A percentile compares a stretch with the other conserved stretches of the same genome.
Conservation (phyloP, 2,329 filamentous ascomycete species). For the Pseudohalonectria lignicola region DNA sequence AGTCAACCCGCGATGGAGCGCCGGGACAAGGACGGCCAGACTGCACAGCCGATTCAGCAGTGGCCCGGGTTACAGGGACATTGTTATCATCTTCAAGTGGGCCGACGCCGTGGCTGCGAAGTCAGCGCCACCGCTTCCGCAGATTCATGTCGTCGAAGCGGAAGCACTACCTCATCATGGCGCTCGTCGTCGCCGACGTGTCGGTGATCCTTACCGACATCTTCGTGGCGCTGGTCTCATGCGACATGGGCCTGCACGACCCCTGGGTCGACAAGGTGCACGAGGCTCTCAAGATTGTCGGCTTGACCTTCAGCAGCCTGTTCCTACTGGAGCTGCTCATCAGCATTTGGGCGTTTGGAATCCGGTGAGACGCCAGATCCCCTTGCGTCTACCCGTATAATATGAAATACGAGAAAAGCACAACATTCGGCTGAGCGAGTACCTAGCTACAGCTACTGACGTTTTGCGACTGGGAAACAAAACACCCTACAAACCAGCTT, state of each 20-base stretch:
- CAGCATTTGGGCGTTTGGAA: slow-evolving; percentile 27
- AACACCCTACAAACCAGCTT: slow-evolving; percentile 27
- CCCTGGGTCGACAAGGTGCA: slow-evolving; percentile 27
- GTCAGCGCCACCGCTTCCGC: background rate
- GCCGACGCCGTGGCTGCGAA: too few relatives aligned
- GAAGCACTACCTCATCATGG: slow-evolving; percentile 34
- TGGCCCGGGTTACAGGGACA: too few relatives aligned
- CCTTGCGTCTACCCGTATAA: too few relatives aligned
- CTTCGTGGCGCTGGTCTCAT: slow-evolving; percentile 35
- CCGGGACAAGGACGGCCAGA: too few relatives aligned
- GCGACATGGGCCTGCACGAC: slow-evolving; percentile 27
- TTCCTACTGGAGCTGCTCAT: slow-evolving; percentile 53
- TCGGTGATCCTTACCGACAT: slow-evolving; percentile 32
- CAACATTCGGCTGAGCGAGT: too few relatives aligned
- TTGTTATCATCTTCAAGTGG: too few relatives aligned
- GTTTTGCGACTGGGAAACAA: too few relatives aligned
- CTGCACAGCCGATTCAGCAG: too few relatives aligned
- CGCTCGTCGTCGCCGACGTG: slow-evolving; percentile 33
- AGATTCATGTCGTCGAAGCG: slow-evolving; percentile 11
- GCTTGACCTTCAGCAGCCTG: slow-evolving; percentile 49
- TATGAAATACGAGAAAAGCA: too few relatives aligned
- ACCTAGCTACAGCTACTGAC: too few relatives aligned
- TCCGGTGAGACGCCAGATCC: too few relatives aligned
- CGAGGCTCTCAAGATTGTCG: slow-evolving; percentile 33
- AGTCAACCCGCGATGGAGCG: too few relatives aligned